phyloP scores from a whole-genome alignment of 495 filamentous ascomycete genomes.

The Coniosporium apollinis region DNA sequence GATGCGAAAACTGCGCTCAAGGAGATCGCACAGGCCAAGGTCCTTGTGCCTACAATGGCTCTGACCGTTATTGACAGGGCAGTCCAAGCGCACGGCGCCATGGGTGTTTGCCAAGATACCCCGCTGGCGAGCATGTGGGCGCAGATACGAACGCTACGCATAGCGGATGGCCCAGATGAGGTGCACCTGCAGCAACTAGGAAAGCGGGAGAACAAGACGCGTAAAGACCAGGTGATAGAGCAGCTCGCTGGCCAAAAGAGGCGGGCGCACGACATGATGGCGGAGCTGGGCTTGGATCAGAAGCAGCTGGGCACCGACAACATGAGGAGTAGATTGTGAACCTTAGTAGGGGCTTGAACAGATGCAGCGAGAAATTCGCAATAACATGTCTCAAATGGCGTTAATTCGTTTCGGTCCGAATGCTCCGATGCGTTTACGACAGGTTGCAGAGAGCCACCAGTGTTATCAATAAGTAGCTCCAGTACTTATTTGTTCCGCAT shows the following conservation, averaged over 20 bases:
- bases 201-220: constrained; percentile 60
- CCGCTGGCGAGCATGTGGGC: constrained; percentile 19
- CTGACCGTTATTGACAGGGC: constrained; percentile 69
- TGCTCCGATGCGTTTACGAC: too few relatives aligned
- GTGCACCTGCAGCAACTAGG: constrained; percentile 87
- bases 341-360: not conserved
- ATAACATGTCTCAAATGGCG: not conserved
- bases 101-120: constrained; percentile 46
- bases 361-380: not conserved
- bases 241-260: constrained; percentile 48
- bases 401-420: not conserved
- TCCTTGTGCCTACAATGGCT: constrained; percentile 61
- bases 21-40: constrained; percentile 79
- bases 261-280: constrained; percentile 48
- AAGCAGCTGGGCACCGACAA: constrained; percentile 12
- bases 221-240: constrained; percentile 39
- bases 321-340: not conserved
- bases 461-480: too few relatives aligned
- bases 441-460: too few relatives aligned
- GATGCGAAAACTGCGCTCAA: constrained; percentile 65
- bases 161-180: constrained; percentile 73
- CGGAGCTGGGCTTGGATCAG: constrained; percentile 36
- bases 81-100: constrained; percentile 71
- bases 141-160: constrained; percentile 13
- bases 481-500: too few relatives aligned